phyloP scores from a whole-genome alignment of 345 rosid species.

The Jatropha curcas region DNA sequence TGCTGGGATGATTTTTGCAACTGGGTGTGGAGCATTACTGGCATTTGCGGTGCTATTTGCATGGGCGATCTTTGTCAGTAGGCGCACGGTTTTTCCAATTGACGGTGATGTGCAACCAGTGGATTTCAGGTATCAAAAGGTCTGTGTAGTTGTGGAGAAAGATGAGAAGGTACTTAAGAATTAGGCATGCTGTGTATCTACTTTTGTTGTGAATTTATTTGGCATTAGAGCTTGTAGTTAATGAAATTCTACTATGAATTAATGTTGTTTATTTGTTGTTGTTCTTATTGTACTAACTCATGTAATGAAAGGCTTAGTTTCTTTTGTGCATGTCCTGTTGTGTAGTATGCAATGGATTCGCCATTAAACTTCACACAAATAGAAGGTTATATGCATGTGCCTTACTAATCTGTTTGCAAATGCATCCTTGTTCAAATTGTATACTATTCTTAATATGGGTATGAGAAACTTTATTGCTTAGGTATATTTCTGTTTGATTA shows the following conservation, averaged over 20 bases:
- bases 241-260: slow-evolving; percentile 10
- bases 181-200: slow-evolving; percentile 8
- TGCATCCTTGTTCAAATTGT: too few relatives aligned
- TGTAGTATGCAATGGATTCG: neutral
- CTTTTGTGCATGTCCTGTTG: neutral
- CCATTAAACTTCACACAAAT: neutral
- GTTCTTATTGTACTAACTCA: neutral
- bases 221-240: neutral
- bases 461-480: neutral
- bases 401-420: too few relatives aligned
- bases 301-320: neutral
- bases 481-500: neutral
- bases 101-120: slow-evolving; percentile 16
- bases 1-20: slow-evolving; percentile 44
- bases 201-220: slow-evolving; percentile 14
- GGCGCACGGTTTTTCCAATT: slow-evolving; percentile 26
- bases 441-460: too few relatives aligned
- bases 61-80: slow-evolving; percentile 38
- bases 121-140: slow-evolving; percentile 49
- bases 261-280: neutral
- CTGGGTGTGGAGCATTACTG: slow-evolving; percentile 47
- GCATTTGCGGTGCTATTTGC: slow-evolving; percentile 37
- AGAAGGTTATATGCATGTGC: neutral
- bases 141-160: slow-evolving; percentile 34
- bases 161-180: slow-evolving; percentile 17